phyloP scores from a whole-genome alignment of 2,329 filamentous ascomycete species.

The Cladosporium sp. region DNA sequence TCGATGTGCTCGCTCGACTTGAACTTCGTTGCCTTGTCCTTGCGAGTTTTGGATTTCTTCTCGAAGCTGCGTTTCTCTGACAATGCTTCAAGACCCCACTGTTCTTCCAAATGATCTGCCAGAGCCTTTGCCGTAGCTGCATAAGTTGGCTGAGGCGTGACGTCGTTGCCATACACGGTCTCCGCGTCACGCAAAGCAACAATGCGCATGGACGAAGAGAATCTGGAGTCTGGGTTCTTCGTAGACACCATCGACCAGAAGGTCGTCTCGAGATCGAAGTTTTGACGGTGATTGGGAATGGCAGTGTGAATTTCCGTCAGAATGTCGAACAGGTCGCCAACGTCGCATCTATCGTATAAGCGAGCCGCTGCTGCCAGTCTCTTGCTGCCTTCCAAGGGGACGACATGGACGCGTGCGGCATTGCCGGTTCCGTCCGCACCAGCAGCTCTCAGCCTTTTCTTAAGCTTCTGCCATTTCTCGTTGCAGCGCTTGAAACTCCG shows the following conservation, averaged over 20 bases:
- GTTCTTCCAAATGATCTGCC: constrained; percentile 15
- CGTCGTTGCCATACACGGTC: neutral
- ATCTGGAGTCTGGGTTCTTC: constrained; percentile 23
- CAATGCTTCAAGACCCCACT: constrained; percentile 3
- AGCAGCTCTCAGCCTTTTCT: constrained; percentile 15
- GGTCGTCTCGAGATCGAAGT: constrained; percentile 29
- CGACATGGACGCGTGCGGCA: neutral
- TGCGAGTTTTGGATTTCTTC: neutral
- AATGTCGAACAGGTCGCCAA: constrained; percentile 38
- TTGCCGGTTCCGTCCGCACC: neutral
- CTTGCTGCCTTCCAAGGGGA: neutral
- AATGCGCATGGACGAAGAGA: constrained; percentile 22
- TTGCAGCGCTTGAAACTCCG: constrained; percentile 63
- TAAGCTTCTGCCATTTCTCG: constrained; percentile 57
- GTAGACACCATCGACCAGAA: constrained; percentile 29
- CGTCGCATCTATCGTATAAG: constrained; percentile 30
- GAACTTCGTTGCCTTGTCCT: neutral
- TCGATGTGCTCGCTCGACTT: constrained; percentile 5
- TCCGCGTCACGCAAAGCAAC: constrained; percentile 22
- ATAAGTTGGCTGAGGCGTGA: neutral
- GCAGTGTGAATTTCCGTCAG: constrained; percentile 30
- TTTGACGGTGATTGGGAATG: constrained; percentile 16
- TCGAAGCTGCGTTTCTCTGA: neutral
- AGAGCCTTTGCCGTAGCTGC: constrained; percentile 14
- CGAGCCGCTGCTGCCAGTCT: constrained; percentile 17